Conservation (phyloP, 305 asterid species). For the Fraxinus angustifolia region DNA sequence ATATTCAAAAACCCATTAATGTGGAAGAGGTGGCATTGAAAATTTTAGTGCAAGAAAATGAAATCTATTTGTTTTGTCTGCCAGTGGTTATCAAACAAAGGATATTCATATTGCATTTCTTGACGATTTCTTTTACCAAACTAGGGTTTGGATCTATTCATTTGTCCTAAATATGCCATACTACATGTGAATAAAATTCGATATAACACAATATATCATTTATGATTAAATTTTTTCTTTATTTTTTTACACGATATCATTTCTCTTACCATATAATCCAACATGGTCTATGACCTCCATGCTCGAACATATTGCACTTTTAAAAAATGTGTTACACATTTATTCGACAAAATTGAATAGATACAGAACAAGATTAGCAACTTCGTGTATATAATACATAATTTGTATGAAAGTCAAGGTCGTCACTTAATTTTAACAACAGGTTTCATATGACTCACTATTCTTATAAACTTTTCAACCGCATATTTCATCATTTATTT, state of each 20-base stretch:
- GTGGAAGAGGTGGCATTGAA: constrained; percentile 3
- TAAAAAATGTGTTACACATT: not conserved
- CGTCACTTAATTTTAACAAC: too few relatives aligned
- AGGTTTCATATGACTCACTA: not conserved
- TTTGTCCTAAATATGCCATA: not conserved
- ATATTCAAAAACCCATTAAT: constrained; percentile 1
- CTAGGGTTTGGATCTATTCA: not conserved
- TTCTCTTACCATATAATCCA: not conserved
- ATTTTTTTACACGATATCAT: not conserved
- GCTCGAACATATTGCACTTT: not conserved
- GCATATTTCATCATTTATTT: not conserved
- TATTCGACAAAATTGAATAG: not conserved
- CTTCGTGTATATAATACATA: not conserved
- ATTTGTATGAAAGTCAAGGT: not conserved
- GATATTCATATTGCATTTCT: constrained; percentile 23
- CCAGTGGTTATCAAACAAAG: constrained; percentile 29
- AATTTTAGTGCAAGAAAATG: not conserved
- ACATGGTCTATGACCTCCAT: not conserved
- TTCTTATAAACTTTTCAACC: not conserved
- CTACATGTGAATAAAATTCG: not conserved
- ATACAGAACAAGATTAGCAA: not conserved
- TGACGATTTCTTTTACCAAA: constrained; percentile 2
- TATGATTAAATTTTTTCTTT: not conserved
- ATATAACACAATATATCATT: not conserved
- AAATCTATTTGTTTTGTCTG: constrained; percentile 15